Base-by-base conservation (phyloP, 768 basidiomycete genomes). In the Sistotremastrum suecicum region DNA sequence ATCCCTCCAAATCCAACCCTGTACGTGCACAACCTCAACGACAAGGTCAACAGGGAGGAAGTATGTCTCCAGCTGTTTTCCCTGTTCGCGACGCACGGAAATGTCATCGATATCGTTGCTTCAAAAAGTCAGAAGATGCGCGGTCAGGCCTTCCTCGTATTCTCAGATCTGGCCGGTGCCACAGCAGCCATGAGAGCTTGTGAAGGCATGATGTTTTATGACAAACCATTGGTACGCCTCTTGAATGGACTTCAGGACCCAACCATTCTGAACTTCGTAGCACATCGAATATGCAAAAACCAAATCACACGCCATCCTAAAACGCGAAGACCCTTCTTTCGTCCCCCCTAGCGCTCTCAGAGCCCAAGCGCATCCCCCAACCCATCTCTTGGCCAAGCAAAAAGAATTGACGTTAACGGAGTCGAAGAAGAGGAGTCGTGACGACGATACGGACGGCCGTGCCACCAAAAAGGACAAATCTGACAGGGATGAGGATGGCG, bases 121-220 rank as follows among this genome's bases (percentile, higher is more conserved):
- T 78, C 83, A 29, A 91, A 94, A 63, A 76, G 71, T 58, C 66
- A 75, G 48, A 84, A 80, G 63, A 88, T 86, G 80, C 76, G 82
- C 52, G 92, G 91, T 20, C 91, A 95, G 63, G 94, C 94, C 1
- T 98, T 95, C 64, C 80, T 97, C 57, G 90, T 94, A 55, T 98
- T 95, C 65, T 74, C 77, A 43, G 94, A 98, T 66, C 78, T 94
- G 42, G 76, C 86, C 7, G 78, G 80, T 45, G 88, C 90, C 48
- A 97, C 94, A 4, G 77, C 88, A 45, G 94, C 94, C 34, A 74
- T 97, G 78, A 75, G 94, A 42, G 88, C 83, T 40, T 83, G 91
- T 58, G 84, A 89, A 56, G 94, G 94, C 45, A 86, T 94, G 76
- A 51, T 77, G 30, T 94, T 94, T 63, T 95, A 94, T 58, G 84